phyloP scores from a whole-genome alignment of 2,329 filamentous ascomycete species.

The Cercospora berteroae region DNA sequence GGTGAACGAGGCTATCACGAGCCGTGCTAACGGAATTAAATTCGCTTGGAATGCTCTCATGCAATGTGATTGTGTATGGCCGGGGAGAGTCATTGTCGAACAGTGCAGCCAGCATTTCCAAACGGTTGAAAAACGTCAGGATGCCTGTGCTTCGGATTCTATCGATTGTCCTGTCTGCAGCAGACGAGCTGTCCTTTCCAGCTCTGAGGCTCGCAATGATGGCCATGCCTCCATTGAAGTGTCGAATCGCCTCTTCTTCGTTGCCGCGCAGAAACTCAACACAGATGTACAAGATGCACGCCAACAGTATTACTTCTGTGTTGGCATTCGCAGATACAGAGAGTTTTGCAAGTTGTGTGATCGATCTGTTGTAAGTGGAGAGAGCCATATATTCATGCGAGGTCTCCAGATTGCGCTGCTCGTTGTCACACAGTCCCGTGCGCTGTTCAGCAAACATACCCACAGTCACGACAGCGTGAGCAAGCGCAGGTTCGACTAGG shows the following conservation, averaged over 20 bases:
- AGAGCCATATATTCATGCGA: not conserved
- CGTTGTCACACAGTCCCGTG: not conserved
- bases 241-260: not conserved
- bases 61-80: not conserved
- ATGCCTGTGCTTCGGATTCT: not conserved
- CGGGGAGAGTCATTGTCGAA: not conserved
- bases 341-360: not conserved
- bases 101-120: not conserved
- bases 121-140: not conserved
- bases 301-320: not conserved
- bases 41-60: not conserved
- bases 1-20: not conserved
- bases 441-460: not conserved
- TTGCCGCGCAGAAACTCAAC: slow-evolving; percentile 5
- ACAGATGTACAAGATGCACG: slow-evolving; percentile 1
- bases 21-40: not conserved
- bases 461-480: not conserved
- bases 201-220: not conserved
- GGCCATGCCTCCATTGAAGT: not conserved
- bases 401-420: not conserved
- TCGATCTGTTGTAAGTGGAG: not conserved
- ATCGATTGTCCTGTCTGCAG: not conserved
- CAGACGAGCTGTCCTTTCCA: not conserved
- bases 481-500: not conserved
- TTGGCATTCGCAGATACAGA: not conserved